Evolutionary conservation across 2,329 filamentous ascomycete species (phyloP).

Genomic region (Colletotrichum scovillei): DNA sequence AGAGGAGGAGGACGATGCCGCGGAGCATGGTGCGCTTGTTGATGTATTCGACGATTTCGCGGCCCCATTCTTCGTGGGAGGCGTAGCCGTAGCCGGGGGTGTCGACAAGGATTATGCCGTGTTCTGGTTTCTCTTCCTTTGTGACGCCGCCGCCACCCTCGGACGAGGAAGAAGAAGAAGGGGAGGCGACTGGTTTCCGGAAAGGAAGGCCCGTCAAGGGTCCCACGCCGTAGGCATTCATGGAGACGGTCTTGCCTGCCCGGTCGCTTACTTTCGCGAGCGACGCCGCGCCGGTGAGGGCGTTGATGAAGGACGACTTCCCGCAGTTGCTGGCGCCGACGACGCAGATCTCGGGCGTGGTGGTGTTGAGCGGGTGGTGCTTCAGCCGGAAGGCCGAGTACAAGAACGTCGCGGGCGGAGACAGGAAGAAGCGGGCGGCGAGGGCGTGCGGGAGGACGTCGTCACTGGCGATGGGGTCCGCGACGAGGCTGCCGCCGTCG

Average conservation of each 20-base stretch:
- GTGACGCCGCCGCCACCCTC: constrained; percentile 6
- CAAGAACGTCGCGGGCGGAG: constrained; percentile 49
- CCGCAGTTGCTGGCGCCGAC: constrained; percentile 91
- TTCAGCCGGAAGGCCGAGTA: constrained; percentile 62
- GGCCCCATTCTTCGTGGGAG: constrained; percentile 62
- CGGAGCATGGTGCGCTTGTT: constrained; percentile 56
- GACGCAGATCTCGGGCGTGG: constrained; percentile 75
- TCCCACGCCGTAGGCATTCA: constrained; percentile 69
- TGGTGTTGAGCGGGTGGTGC: constrained; percentile 62
- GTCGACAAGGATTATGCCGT: constrained; percentile 62
- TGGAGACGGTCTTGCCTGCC: constrained; percentile 64
- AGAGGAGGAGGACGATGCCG: constrained; percentile 65
- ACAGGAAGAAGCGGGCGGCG: constrained; percentile 20
- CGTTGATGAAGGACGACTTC: constrained; percentile 90
- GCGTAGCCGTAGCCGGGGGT: constrained; percentile 63
- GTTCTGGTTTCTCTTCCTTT: constrained; percentile 52
- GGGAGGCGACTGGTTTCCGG: constrained; percentile 39
- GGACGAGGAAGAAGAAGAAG: neutral
- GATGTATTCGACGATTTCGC: constrained; percentile 63
- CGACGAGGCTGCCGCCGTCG: constrained; percentile 17
- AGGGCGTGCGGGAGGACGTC: neutral
- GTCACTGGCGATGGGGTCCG: neutral
- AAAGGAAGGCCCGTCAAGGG: constrained; percentile 42
- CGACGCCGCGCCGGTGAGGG: constrained; percentile 67
- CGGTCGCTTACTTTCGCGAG: constrained; percentile 61